Percentiles rank a stretch among this genome's conserved stretches.
Conservation (phyloP, 2,329 filamentous ascomycete genomes). For the Zymoseptoria crescenta region DNA sequence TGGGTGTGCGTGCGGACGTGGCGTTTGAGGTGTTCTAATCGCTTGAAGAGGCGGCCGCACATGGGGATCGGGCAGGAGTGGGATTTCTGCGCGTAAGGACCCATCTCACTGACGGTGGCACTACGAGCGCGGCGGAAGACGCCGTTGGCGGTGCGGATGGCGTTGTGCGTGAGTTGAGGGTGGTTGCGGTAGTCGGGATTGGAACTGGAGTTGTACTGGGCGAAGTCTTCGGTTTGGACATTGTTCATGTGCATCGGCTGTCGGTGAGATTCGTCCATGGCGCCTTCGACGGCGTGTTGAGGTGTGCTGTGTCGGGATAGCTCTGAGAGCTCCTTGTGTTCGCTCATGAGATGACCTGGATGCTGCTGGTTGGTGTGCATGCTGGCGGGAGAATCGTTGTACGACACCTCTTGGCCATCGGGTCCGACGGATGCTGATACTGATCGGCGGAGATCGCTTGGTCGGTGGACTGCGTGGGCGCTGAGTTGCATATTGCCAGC, state of each 20-base stretch:
- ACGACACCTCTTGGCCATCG: slow-evolving; percentile 54
- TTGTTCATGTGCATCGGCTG: slow-evolving; percentile 56
- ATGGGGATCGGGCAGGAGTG: slow-evolving; percentile 99
- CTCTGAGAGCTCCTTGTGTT: slow-evolving; percentile 72
- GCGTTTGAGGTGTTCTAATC: slow-evolving; percentile 97
- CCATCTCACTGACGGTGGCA: slow-evolving; percentile 92
- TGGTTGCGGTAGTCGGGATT: slow-evolving; percentile 29
- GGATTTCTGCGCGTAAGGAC: slow-evolving; percentile 93
- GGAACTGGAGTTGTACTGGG: slow-evolving; percentile 45
- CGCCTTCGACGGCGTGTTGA: slow-evolving; percentile 74
- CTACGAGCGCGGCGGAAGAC: slow-evolving; percentile 85
- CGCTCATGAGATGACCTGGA: slow-evolving; percentile 48
- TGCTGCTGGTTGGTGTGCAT: slow-evolving; percentile 67
- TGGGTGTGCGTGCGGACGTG: slow-evolving; percentile 99
- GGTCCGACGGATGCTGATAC: slow-evolving; percentile 82
- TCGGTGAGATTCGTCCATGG: slow-evolving; percentile 44
- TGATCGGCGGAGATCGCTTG: slow-evolving; percentile 84
- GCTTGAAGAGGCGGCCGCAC: slow-evolving; percentile 95
- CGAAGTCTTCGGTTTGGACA: slow-evolving; percentile 60
- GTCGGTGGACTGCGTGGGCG: slow-evolving; percentile 59
- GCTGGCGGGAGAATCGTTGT: slow-evolving; percentile 70
- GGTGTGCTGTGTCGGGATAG: slow-evolving; percentile 90
- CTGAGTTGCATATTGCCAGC: slow-evolving; percentile 42
- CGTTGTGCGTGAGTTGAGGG: slow-evolving; percentile 50
- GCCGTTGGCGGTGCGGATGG: slow-evolving; percentile 56